Conservation (phyloP, 768 basidiomycete genomes). For the Lactarius vividus region DNA sequence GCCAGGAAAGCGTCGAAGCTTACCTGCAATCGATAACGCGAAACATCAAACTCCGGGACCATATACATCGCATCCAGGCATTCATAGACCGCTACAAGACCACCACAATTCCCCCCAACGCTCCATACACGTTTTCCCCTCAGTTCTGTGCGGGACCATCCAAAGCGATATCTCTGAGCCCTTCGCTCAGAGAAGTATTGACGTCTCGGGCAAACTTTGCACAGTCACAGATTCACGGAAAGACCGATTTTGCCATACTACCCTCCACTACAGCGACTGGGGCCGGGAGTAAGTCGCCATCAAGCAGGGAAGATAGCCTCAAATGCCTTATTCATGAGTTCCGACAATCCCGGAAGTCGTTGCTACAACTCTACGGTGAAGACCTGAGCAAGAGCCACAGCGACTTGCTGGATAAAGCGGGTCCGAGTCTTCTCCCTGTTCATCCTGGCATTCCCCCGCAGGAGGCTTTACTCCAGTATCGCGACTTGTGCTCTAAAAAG, state of each 20-base stretch:
- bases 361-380: slow-evolving; percentile 8
- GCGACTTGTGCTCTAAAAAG: neutral
- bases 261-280: neutral
- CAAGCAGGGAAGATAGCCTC: neutral
- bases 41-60: neutral
- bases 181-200: neutral
- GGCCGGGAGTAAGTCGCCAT: neutral
- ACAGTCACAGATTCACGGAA: neutral
- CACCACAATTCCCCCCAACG: neutral
- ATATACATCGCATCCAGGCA: neutral
- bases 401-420: neutral
- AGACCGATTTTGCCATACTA: too few species aligned
- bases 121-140: neutral
- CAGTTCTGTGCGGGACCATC: neutral
- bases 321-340: slow-evolving; percentile 4
- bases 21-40: neutral
- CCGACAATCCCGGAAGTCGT: neutral
- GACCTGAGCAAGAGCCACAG: neutral
- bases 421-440: too few species aligned
- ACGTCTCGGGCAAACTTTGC: neutral
- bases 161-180: neutral
- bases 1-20: neutral
- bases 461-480: neutral
- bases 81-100: neutral
- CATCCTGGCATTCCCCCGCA: neutral